Base-by-base conservation (phyloP, 2,329 filamentous ascomycete genomes). In the Ophiocordyceps camponoti-saundersi region DNA sequence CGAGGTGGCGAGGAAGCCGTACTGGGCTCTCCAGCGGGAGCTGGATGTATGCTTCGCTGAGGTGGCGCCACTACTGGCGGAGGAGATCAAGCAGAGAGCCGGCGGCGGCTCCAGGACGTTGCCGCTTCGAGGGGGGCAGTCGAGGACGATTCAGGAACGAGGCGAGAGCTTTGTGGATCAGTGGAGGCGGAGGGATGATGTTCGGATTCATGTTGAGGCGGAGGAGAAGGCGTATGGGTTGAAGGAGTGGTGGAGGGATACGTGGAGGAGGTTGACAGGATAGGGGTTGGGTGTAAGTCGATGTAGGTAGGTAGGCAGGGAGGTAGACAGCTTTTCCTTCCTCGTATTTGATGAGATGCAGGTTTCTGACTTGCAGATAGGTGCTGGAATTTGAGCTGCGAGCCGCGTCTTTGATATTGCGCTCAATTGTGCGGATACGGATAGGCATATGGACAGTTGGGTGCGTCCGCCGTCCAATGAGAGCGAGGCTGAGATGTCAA, bases 1-100 rank as follows among this genome's bases (percentile, higher is more conserved):
- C 0, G 82, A 87, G 47, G 72, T 95, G 2, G 89, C 90, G 2
- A 93, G 92, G 65, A 95, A 95, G 62, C 86, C 90, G 0, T 96
- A 96, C 62, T 88, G 87, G 58, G 80, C 73, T 2, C 75, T 96
- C 8, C 77, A 88, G 42, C 78, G 90, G 44, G 92, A 98, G 64
- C 71, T 96, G 16, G 73, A 72, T 29, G 71, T 76, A 3, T 95
- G 89, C 60, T 96, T 80, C 58, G 83, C 87, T 1, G 89, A 95
- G 50, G 81, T 94, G 1, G 90, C 90, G 7, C 87, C 87, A 0
- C 68, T 73, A 44, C 63, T 96, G 4, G 77, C 87, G 0, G 70
- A 73, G 2, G 80, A 80, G 51, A 92, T 96, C 50, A 72, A 73
- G 48, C 73, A 84, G 26, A 71, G 87, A 20, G 85, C 85, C 3